Conservation (phyloP, 2,329 filamentous ascomycete species). For the Xylariaceae sp. region DNA sequence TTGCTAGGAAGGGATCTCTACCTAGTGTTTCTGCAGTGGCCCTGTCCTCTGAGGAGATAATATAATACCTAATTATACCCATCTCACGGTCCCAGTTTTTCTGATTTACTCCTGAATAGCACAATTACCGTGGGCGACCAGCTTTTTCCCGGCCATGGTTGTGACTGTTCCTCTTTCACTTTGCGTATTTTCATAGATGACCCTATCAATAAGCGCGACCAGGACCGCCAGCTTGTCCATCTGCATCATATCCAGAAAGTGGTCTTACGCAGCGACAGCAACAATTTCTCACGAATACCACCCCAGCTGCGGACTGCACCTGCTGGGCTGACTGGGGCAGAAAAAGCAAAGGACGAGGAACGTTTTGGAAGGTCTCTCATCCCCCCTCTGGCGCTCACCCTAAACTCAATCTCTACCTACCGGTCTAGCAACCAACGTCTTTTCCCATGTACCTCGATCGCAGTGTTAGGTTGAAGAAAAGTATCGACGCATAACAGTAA, state of each 20-base stretch:
- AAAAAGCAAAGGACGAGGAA: background rate
- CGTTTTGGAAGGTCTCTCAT: constrained; percentile 9
- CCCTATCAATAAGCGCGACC: background rate
- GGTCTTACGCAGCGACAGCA: too few species aligned
- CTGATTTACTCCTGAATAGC: constrained; percentile 1
- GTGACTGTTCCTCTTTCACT: background rate
- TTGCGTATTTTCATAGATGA: background rate
- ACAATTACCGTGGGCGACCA: background rate
- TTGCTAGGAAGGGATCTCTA: too few species aligned
- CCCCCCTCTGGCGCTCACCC: constrained; percentile 7
- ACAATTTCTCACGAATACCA: too few species aligned
- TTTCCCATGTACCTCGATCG: constrained; percentile 4
- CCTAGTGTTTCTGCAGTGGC: too few species aligned
- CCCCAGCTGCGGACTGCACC: background rate
- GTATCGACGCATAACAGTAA: background rate
- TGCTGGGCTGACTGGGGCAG: background rate
- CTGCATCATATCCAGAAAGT: background rate
- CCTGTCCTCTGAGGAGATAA: background rate
- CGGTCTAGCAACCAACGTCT: constrained; percentile 9
- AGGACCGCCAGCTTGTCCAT: background rate
- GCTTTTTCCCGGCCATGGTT: background rate
- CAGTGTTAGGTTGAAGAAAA: background rate
- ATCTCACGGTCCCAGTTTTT: constrained; percentile 1
- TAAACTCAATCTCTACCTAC: constrained; percentile 6
- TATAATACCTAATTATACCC: constrained; percentile 1